phyloP scores from a whole-genome alignment of 1,284 basidiomycete species.

The Coniferiporia sulphurascens region DNA sequence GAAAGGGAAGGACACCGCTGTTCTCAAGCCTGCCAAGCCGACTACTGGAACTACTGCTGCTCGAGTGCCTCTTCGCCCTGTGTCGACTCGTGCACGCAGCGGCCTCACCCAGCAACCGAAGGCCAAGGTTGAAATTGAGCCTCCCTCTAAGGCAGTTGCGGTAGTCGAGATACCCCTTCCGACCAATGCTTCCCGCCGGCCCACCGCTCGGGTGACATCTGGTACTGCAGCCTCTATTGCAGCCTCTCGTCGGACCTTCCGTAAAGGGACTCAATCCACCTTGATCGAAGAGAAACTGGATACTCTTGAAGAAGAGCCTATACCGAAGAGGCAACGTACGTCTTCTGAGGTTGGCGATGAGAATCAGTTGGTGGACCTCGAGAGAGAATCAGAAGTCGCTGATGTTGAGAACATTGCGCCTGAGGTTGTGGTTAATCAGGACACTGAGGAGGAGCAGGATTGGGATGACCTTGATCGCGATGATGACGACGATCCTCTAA shows the following conservation, averaged over 20 bases:
- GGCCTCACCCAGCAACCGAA: conserved; percentile 24
- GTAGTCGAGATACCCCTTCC: conserved; percentile 10
- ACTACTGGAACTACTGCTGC: conserved; percentile 26
- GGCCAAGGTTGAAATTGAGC: conserved; percentile 42
- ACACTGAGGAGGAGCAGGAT: conserved; percentile 48
- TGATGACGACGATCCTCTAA: conserved; percentile 91
- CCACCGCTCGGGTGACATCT: conserved; percentile 25
- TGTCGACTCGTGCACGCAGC: conserved; percentile 26
- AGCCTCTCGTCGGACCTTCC: conserved; percentile 27
- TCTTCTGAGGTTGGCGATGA: conserved; percentile 64
- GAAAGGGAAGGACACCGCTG: conserved; percentile 37
- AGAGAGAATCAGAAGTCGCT: conserved; percentile 26
- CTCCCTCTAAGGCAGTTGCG: conserved; percentile 17
- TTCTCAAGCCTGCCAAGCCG: conserved; percentile 29
- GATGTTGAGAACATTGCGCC: conserved; percentile 33
- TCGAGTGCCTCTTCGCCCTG: conserved; percentile 27
- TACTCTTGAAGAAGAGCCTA: conserved; percentile 42
- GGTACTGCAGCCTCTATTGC: conserved; percentile 23
- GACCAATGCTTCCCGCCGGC: not conserved
- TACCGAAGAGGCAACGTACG: conserved; percentile 67
- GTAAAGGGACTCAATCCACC: conserved; percentile 25
- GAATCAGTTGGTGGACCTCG: conserved; percentile 29
- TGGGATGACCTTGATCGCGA: conserved; percentile 93
- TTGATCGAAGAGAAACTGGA: conserved; percentile 25
- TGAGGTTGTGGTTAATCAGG: conserved; percentile 26